phyloP scores from a whole-genome alignment of 495 filamentous ascomycete genomes.

The Aspergillus sclerotiicarbonarius region DNA sequence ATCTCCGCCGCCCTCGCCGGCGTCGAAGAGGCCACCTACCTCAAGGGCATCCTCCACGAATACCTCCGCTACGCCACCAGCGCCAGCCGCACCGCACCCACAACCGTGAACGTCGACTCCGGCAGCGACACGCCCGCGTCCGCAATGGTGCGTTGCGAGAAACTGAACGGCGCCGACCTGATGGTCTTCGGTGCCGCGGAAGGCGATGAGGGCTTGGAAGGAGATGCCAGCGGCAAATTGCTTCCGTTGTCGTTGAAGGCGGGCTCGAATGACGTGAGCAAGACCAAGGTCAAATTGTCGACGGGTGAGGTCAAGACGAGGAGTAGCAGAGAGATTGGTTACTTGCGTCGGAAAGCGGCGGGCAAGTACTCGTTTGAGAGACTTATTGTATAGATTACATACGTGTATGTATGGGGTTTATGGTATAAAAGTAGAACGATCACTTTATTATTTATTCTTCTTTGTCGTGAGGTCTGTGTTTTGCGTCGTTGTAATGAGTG shows the following conservation, averaged over 20 bases:
- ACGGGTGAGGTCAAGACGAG: conserved; percentile 60
- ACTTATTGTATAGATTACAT: conserved; percentile 53
- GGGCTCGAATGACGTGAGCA: conserved; percentile 57
- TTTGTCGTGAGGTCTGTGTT: too few relatives aligned
- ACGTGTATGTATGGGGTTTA: background rate
- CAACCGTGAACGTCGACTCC: conserved; percentile 6
- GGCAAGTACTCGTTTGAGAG: conserved; percentile 75
- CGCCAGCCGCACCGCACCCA: conserved; percentile 19
- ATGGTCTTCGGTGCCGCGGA: conserved; percentile 34
- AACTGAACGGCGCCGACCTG: conserved; percentile 44
- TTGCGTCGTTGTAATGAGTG: too few relatives aligned
- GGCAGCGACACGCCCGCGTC: conserved; percentile 9
- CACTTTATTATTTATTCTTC: background rate
- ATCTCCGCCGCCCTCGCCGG: conserved; percentile 74
- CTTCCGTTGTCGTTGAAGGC: conserved; percentile 71
- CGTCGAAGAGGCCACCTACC: conserved; percentile 67
- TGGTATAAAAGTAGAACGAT: background rate
- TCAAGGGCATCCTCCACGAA: conserved; percentile 67
- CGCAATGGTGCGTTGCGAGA: conserved; percentile 35
- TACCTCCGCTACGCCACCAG: conserved; percentile 64
- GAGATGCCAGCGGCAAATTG: conserved; percentile 40
- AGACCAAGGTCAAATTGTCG: conserved; percentile 40
- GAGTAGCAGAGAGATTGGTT: conserved; percentile 66
- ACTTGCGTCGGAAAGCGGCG: conserved; percentile 67
- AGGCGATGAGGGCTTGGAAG: conserved; percentile 34